phyloP scores from a whole-genome alignment of 371 early-diverging fungal genomes.

The Mucor lusitanicus region DNA sequence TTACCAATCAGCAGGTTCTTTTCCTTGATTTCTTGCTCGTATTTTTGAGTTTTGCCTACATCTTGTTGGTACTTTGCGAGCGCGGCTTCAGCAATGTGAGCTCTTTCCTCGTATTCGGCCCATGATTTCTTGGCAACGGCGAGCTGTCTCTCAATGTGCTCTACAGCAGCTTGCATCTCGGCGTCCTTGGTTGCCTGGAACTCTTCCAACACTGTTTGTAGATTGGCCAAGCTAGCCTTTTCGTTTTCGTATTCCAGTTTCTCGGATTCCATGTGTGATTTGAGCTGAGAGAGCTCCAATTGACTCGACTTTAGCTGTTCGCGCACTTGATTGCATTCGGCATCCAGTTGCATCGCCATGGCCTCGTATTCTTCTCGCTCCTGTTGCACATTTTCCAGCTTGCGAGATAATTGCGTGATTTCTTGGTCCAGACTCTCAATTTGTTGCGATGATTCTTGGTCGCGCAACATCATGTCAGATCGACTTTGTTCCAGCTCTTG shows the following conservation, averaged over 20 bases:
- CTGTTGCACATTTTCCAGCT: conserved; percentile 26
- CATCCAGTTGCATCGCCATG: conserved; percentile 59
- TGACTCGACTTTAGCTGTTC: conserved; percentile 26
- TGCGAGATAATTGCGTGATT: conserved; percentile 18
- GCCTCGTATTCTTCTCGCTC: conserved; percentile 66
- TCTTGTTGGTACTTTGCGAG: conserved; percentile 62
- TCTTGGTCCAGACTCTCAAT: conserved; percentile 26
- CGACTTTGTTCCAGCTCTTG: conserved; percentile 27
- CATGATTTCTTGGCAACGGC: conserved; percentile 51
- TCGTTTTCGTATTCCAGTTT: conserved; percentile 57
- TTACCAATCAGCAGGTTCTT: conserved; percentile 77
- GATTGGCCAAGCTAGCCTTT: conserved; percentile 71
- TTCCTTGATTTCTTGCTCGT: conserved; percentile 75
- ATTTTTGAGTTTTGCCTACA: conserved; percentile 60
- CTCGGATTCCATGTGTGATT: conserved; percentile 30
- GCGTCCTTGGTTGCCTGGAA: conserved; percentile 82
- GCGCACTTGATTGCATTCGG: conserved; percentile 55
- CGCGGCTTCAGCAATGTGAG: conserved; percentile 59
- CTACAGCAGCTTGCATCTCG: conserved; percentile 79
- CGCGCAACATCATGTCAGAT: conserved; percentile 27
- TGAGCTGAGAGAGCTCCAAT: conserved; percentile 48
- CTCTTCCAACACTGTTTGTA: conserved; percentile 85
- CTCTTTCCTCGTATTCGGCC: conserved; percentile 63
- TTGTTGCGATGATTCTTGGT: conserved; percentile 27
- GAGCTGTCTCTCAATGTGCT: conserved; percentile 64